These are phyloP conservation scores for Notholithocarpus densiflorus DNA, from an alignment of 306 rosid species.

Conservation along the genomic window DNA sequence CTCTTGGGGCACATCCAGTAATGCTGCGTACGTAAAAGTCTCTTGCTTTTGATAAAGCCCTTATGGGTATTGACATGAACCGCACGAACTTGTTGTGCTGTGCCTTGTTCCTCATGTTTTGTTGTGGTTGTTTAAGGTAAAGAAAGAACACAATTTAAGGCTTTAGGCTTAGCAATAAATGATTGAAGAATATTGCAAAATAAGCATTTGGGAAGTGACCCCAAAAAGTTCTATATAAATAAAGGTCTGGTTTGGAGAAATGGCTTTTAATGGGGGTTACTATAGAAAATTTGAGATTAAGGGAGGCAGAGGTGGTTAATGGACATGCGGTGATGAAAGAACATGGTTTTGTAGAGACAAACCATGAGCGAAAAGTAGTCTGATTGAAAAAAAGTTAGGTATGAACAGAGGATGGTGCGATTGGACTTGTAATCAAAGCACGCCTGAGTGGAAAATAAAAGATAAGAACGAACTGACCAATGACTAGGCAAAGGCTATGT, in stretches of 20 bases:
- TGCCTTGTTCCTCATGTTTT: conserved; percentile 34
- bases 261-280: background rate
- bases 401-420: background rate
- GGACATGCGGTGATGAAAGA: background rate
- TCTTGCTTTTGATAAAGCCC: conserved; percentile 50
- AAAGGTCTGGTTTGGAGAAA: too few species aligned
- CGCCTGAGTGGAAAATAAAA: conserved; percentile 23
- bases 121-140: background rate
- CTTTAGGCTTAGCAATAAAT: too few species aligned
- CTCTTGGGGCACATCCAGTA: conserved; percentile 32
- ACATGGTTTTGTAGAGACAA: background rate
- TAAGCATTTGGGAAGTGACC: too few species aligned
- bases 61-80: conserved; percentile 55
- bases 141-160: background rate
- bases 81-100: conserved; percentile 44
- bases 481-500: background rate
- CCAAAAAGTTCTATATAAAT: too few species aligned
- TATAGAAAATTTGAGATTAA: background rate
- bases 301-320: background rate
- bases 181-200: too few species aligned
- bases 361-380: background rate
- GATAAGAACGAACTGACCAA: conserved; percentile 34
- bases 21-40: conserved; percentile 67
- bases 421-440: conserved; percentile 48
- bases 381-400: background rate